Evolutionary conservation across 805 yeast genomes (phyloP).

Genomic region (Scheffersomyces stipitis): DNA sequence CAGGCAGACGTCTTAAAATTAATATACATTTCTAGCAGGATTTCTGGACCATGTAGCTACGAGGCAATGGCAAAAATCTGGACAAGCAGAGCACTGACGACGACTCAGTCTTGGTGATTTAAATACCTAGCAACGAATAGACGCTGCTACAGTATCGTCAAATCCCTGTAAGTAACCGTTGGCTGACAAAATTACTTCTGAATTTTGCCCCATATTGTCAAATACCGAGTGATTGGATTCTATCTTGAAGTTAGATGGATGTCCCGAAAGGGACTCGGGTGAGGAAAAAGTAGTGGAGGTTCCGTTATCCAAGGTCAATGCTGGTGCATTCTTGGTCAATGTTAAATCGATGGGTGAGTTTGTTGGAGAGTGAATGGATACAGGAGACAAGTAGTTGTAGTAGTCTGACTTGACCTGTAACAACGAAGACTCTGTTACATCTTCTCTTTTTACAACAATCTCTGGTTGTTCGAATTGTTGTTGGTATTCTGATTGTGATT

Average conservation of each 20-base stretch:
- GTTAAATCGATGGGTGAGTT: constrained; percentile 42
- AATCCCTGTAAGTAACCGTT: constrained; percentile 2
- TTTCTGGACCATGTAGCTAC: background rate
- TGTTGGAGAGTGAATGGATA: constrained; percentile 39
- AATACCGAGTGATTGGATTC: constrained; percentile 5
- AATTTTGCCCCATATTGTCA: constrained; percentile 46
- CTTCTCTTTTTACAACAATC: constrained; percentile 1
- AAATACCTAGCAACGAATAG: too few relatives aligned
- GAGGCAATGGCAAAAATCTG: constrained; percentile 2
- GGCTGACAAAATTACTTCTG: constrained; percentile 44
- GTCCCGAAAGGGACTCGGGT: background rate
- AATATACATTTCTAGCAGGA: constrained; percentile 15
- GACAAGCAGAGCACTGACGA: constrained; percentile 33
- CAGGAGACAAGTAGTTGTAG: constrained; percentile 43
- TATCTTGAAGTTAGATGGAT: background rate
- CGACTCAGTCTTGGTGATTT: too few relatives aligned
- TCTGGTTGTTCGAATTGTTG: background rate
- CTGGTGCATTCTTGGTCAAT: constrained; percentile 9
- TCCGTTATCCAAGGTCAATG: background rate
- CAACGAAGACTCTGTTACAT: background rate
- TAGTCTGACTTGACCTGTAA: constrained; percentile 9
- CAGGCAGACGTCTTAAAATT: constrained; percentile 14
- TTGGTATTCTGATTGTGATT: background rate
- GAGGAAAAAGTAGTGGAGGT: background rate
- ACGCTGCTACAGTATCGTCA: too few relatives aligned